Conservation (phyloP, 2,329 filamentous ascomycete genomes). For the Drechslera avenae region DNA sequence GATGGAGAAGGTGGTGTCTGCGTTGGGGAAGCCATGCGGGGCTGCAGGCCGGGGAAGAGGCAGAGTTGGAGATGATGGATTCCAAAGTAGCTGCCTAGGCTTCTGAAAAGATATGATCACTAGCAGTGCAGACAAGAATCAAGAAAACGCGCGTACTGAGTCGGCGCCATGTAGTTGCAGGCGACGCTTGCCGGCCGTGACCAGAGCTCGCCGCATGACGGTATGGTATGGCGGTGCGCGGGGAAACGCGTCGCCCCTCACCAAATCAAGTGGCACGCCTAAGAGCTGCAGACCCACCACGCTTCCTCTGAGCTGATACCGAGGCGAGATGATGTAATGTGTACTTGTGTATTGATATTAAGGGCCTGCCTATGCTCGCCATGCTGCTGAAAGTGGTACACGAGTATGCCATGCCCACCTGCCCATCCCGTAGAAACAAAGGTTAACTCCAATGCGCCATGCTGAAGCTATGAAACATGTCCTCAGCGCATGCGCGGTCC, state of each 20-base stretch:
- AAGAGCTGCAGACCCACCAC: not conserved
- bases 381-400: conserved; percentile 5
- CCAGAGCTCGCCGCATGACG: conserved; percentile 13
- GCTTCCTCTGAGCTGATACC: not conserved
- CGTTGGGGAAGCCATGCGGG: conserved; percentile 41
- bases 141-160: conserved; percentile 8
- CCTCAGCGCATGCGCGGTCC: conserved; percentile 46
- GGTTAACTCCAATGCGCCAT: conserved; percentile 27
- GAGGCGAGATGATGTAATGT: too few species aligned
- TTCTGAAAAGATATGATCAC: not conserved
- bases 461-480: conserved; percentile 12
- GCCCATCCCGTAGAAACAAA: conserved; percentile 6
- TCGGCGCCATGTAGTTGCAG: conserved; percentile 14
- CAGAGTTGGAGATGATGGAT: not conserved
- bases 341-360: conserved; percentile 5
- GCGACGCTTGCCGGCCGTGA: conserved; percentile 21
- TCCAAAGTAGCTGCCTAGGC: too few species aligned
- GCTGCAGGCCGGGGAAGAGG: conserved; percentile 10
- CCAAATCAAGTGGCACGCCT: conserved; percentile 1
- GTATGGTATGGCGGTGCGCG: conserved; percentile 16
- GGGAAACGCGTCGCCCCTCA: conserved; percentile 12
- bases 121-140: not conserved
- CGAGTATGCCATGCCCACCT: conserved; percentile 6
- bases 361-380: conserved; percentile 9
- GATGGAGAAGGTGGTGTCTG: conserved; percentile 69